Percentiles rank a stretch among this genome's conserved stretches.
Conservation (phyloP, 768 basidiomycete species). For the Boletus coccyginus region DNA sequence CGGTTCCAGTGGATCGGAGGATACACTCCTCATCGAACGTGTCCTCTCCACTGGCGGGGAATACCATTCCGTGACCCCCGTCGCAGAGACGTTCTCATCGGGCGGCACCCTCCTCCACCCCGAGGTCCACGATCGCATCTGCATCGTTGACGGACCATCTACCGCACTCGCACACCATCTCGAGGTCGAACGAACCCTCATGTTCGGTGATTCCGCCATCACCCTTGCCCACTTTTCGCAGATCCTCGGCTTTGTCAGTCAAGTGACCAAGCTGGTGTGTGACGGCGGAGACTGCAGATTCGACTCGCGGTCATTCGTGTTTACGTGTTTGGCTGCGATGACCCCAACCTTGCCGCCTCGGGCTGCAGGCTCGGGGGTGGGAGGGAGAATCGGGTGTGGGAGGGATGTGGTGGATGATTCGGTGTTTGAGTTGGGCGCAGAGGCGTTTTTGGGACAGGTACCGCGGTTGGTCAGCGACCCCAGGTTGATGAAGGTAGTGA, state of each 20-base stretch:
- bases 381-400: background rate
- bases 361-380: background rate
- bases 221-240: conserved; percentile 1
- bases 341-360: conserved; percentile 2
- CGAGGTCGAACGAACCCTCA: conserved; percentile 6
- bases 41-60: conserved; percentile 12
- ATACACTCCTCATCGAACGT: conserved; percentile 13
- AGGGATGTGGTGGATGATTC: background rate
- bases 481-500: conserved; percentile 1
- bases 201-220: background rate
- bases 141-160: background rate
- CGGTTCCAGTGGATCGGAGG: background rate
- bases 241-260: conserved; percentile 10
- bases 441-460: conserved; percentile 6
- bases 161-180: background rate
- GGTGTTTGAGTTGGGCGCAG: conserved; percentile 9
- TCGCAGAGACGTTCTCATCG: background rate
- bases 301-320: conserved; percentile 14
- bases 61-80: conserved; percentile 5
- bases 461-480: conserved; percentile 1
- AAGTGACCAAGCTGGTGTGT: background rate
- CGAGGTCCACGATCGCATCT: conserved; percentile 11
- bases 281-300: conserved; percentile 4
- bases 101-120: conserved; percentile 2
- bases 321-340: conserved; percentile 6